phyloP scores from a whole-genome alignment of 2,329 filamentous ascomycete genomes.

The Phoma sp. region DNA sequence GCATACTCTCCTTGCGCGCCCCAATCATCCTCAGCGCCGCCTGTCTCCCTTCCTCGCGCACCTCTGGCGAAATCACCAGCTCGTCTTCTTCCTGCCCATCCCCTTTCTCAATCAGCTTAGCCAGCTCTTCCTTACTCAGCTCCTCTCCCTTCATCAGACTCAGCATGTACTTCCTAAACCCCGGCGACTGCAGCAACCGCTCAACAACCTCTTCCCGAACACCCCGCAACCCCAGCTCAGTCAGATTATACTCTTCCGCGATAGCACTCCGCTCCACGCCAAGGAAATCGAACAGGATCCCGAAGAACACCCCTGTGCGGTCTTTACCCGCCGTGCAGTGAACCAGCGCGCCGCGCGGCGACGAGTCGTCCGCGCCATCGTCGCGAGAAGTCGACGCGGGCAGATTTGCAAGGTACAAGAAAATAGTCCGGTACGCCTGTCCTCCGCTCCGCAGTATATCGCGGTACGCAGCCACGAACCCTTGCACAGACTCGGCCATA shows the following conservation, averaged over 20 bases:
- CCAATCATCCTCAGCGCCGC: conserved; percentile 46
- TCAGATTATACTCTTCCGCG: conserved; percentile 72
- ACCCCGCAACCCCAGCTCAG: conserved; percentile 63
- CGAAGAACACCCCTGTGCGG: conserved; percentile 73
- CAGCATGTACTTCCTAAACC: conserved; percentile 34
- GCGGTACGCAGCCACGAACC: conserved; percentile 69
- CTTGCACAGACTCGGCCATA: conserved; percentile 60
- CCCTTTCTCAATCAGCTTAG: conserved; percentile 50
- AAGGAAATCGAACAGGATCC: conserved; percentile 68
- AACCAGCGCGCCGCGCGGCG: conserved; percentile 62
- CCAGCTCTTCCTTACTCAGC: conserved; percentile 57
- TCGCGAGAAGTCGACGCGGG: conserved; percentile 4
- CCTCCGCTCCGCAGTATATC: conserved; percentile 65
- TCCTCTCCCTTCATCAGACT: conserved; percentile 17
- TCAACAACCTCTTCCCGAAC: conserved; percentile 57
- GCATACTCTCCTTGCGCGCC: conserved; percentile 59
- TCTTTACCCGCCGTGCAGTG: conserved; percentile 83
- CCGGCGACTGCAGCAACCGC: conserved; percentile 52
- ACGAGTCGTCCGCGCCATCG: background rate
- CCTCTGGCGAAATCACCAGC: conserved; percentile 51
- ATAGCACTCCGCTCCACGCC: conserved; percentile 64
- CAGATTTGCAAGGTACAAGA: conserved; percentile 61
- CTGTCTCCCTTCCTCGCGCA: conserved; percentile 29
- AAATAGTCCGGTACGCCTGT: conserved; percentile 63
- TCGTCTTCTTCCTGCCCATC: conserved; percentile 26